Percentiles rank a stretch among this genome's conserved stretches.
These are phyloP conservation scores for Trametes cubensis DNA, from an alignment of 768 basidiomycete species.

Conservation along the genomic window DNA sequence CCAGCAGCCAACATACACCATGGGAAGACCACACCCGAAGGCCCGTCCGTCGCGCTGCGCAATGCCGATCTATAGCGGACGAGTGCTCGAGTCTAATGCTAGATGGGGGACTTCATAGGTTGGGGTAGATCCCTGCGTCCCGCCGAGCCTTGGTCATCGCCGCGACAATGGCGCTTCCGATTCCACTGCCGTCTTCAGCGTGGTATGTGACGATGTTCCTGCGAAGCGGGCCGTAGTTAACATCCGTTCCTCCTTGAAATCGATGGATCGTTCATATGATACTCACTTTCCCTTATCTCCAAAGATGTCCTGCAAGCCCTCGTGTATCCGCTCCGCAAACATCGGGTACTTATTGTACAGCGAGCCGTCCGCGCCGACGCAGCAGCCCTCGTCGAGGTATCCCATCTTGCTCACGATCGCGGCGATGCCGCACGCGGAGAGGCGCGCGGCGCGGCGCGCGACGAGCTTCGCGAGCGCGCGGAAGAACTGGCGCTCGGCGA, in stretches of 20 bases:
- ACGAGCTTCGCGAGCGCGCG: slow-evolving; percentile 88
- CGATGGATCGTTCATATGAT: neutral
- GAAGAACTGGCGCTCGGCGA: slow-evolving; percentile 98
- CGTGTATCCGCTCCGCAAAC: slow-evolving; percentile 90
- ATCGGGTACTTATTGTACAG: slow-evolving; percentile 98
- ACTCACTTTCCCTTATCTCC: slow-evolving; percentile 92
- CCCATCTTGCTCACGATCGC: slow-evolving; percentile 95
- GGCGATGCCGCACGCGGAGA: slow-evolving; percentile 95
- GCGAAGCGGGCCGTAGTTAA: neutral
- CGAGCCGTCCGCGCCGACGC: slow-evolving; percentile 92
- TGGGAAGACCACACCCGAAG: too few relatives aligned
- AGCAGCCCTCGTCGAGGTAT: slow-evolving; percentile 87
- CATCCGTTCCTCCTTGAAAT: neutral
- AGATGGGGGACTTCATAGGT: slow-evolving; percentile 43
- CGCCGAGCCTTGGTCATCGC: slow-evolving; percentile 90
- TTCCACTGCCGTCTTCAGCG: slow-evolving; percentile 91
- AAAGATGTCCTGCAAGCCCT: slow-evolving; percentile 92
- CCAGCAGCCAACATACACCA: too few relatives aligned
- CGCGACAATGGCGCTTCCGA: slow-evolving; percentile 96
- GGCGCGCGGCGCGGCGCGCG: slow-evolving; percentile 84
- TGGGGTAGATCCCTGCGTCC: slow-evolving; percentile 58
- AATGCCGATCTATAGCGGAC: neutral
- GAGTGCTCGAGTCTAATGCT: neutral
- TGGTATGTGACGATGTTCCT: slow-evolving; percentile 79
- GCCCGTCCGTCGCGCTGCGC: too few relatives aligned